Conservation (phyloP, 345 rosid genomes). For the Syzygium aqueum region DNA sequence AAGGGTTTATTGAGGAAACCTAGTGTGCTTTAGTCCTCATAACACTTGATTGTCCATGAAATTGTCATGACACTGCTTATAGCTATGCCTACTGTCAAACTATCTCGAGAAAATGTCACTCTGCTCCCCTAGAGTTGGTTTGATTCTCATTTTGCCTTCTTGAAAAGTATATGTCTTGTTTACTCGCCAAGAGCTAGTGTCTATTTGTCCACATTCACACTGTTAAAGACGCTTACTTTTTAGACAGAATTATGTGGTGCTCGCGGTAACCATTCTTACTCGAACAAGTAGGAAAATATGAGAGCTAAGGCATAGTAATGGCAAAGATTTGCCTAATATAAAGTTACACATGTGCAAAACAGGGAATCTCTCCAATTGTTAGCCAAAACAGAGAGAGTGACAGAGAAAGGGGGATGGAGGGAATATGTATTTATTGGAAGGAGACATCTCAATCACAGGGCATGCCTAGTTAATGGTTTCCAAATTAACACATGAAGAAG, state of each 20-base stretch:
- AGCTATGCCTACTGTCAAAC: background rate
- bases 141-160: background rate
- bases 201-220: background rate
- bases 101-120: background rate
- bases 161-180: background rate
- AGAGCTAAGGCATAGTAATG: background rate
- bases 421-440: background rate
- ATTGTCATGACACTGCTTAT: background rate
- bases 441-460: background rate
- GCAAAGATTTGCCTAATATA: background rate
- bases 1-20: background rate
- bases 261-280: background rate
- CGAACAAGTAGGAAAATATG: background rate
- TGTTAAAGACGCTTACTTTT: background rate
- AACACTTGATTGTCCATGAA: background rate
- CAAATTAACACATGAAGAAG: background rate
- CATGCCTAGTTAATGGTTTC: background rate
- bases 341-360: background rate
- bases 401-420: background rate
- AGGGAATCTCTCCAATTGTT: background rate
- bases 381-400: background rate
- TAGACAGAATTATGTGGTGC: background rate
- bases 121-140: background rate
- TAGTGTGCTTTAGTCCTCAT: background rate
- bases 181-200: background rate